Conservation (phyloP, 2,329 filamentous ascomycete genomes). For the Calycina marina region DNA sequence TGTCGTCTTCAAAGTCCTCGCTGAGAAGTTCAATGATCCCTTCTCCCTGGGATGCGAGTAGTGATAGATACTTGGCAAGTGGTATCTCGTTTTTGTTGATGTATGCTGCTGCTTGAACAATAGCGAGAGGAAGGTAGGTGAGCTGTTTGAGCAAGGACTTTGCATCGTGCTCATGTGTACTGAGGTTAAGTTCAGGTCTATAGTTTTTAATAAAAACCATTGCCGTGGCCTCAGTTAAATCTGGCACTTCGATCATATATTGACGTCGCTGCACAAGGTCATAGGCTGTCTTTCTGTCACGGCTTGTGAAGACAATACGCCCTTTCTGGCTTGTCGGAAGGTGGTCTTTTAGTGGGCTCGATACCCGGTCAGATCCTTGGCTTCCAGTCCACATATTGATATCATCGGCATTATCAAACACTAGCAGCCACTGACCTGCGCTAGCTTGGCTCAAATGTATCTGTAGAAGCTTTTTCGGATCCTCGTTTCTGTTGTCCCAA, state of each 20-base stretch:
- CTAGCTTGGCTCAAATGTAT: not conserved
- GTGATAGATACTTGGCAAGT: not conserved
- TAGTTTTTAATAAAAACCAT: not conserved
- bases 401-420: not conserved
- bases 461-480: not conserved
- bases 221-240: not conserved
- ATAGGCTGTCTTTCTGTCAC: not conserved
- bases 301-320: not conserved
- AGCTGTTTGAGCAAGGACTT: not conserved
- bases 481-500: not conserved
- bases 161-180: not conserved
- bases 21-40: constrained; percentile 19
- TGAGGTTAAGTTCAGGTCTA: not conserved
- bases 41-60: not conserved
- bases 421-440: not conserved
- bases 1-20: constrained; percentile 22
- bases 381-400: constrained; percentile 1
- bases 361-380: not conserved
- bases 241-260: not conserved
- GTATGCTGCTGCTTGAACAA: not conserved
- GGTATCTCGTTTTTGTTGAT: constrained; percentile 18
- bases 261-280: constrained; percentile 1
- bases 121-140: constrained; percentile 1
- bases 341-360: not conserved
- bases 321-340: constrained; percentile 1